Percentiles rank a stretch among this genome's conserved stretches.
Evolutionary conservation across 768 basidiomycete genomes (phyloP).

Genomic region (Lyophyllum atratum): DNA sequence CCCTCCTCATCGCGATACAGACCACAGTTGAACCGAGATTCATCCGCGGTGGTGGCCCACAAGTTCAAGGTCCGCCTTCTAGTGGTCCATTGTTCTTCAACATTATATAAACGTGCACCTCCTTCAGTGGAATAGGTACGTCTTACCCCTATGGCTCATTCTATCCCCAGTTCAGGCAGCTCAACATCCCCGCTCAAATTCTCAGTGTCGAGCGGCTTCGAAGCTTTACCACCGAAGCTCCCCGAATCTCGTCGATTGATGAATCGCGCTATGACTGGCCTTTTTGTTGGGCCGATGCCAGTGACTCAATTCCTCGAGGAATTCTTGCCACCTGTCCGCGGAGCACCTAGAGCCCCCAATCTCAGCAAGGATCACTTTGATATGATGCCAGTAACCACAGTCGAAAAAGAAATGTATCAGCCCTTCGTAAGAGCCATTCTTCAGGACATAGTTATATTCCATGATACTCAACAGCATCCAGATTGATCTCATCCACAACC

Average conservation of each 20-base stretch:
- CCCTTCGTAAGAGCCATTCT: constrained; percentile 4
- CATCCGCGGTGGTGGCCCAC: too few species aligned
- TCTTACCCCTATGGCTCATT: not conserved
- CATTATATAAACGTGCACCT: not conserved
- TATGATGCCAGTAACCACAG: not conserved
- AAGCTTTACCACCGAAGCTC: not conserved
- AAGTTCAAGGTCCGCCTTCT: too few species aligned
- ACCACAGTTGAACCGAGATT: too few species aligned
- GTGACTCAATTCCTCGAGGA: too few species aligned
- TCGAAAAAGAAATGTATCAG: not conserved
- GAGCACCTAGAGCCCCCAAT: not conserved
- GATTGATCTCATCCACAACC: constrained; percentile 5
- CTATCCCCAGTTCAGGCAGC: not conserved
- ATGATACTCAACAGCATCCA: not conserved
- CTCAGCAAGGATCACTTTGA: not conserved
- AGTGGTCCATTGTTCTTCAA: not conserved
- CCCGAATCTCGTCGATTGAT: not conserved
- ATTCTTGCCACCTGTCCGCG: not conserved
- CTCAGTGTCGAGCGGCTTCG: not conserved
- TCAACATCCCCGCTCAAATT: not conserved
- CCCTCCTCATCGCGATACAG: too few species aligned
- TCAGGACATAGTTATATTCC: not conserved
- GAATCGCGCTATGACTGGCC: not conserved
- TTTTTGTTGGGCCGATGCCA: constrained; percentile 9
- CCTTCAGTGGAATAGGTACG: not conserved